A percentile compares a stretch with the other conserved stretches of the same genome.
Evolutionary conservation across 108 stramenopile species (phyloP).

Genomic region (Nitzschia sp.): DNA sequence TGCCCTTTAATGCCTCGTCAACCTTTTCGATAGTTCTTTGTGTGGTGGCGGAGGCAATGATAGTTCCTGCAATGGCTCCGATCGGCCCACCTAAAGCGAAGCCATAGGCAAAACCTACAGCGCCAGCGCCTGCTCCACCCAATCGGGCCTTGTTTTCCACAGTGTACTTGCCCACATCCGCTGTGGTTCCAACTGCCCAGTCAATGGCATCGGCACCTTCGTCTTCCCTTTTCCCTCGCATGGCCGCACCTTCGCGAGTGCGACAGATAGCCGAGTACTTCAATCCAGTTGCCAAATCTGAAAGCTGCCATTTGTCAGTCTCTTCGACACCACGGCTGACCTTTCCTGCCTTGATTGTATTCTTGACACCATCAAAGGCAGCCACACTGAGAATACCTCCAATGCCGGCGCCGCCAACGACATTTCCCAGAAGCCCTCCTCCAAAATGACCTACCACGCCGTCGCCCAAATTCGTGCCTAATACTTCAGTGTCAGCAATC

Average conservation of each 20-base stretch:
- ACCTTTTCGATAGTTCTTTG: constrained; percentile 5
- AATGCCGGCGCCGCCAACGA: not conserved
- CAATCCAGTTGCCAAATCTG: not conserved
- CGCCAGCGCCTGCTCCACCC: not conserved
- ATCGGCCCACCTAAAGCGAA: constrained; percentile 5
- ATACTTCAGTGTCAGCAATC: constrained; percentile 1
- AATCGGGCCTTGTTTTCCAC: not conserved
- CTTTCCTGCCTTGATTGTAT: constrained; percentile 6
- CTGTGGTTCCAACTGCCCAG: constrained; percentile 7
- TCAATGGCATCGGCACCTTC: not conserved
- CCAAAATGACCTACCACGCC: not conserved
- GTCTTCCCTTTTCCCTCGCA: not conserved
- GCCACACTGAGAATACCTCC: constrained; percentile 6
- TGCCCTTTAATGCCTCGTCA: not conserved
- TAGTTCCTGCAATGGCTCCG: not conserved
- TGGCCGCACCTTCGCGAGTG: constrained; percentile 1
- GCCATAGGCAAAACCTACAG: constrained; percentile 8
- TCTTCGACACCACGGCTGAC: not conserved
- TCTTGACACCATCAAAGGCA: constrained; percentile 8
- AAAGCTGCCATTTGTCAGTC: not conserved
- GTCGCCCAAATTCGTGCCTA: not conserved
- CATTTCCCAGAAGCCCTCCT: not conserved
- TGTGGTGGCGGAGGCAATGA: constrained; percentile 1
- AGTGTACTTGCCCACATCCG: not conserved
- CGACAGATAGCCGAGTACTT: not conserved